Conservation (phyloP, 805 yeast genomes). For the Schizosaccharomyces osmophilus region DNA sequence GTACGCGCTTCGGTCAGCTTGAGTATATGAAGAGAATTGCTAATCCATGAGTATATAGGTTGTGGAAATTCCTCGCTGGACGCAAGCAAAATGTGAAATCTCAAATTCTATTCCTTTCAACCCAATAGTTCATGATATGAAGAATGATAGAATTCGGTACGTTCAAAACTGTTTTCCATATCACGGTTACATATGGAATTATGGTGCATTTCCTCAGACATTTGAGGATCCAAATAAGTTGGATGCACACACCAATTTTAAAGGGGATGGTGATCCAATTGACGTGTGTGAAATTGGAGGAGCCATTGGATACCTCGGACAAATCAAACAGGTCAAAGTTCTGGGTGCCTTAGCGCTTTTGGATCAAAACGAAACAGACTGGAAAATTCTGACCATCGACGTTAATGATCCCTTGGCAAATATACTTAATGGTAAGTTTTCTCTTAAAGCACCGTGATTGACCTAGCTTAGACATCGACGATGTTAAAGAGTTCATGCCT, state of each 20-base stretch:
- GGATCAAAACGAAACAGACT: conserved; percentile 93
- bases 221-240: conserved; percentile 79
- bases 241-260: conserved; percentile 22
- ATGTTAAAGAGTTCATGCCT: conserved; percentile 71
- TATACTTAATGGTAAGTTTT: conserved; percentile 32
- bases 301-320: conserved; percentile 32
- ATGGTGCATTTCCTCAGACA: conserved; percentile 96
- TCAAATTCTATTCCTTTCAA: conserved; percentile 59
- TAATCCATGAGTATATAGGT: not conserved
- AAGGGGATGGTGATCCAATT: conserved; percentile 86
- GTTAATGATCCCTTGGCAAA: conserved; percentile 70
- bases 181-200: conserved; percentile 95
- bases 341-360: conserved; percentile 84
- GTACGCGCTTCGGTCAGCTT: not conserved
- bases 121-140: conserved; percentile 92
- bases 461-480: conserved; percentile 39
- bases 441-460: not conserved
- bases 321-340: conserved; percentile 68
- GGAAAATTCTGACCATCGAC: conserved; percentile 85
- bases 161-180: conserved; percentile 96
- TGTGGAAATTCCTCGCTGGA: conserved; percentile 35
- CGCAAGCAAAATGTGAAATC: conserved; percentile 78
- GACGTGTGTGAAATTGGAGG: conserved; percentile 83
- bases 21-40: too few relatives aligned
- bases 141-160: conserved; percentile 62